Conservation (phyloP, 1,284 basidiomycete species). For the Ustilago esculenta region DNA sequence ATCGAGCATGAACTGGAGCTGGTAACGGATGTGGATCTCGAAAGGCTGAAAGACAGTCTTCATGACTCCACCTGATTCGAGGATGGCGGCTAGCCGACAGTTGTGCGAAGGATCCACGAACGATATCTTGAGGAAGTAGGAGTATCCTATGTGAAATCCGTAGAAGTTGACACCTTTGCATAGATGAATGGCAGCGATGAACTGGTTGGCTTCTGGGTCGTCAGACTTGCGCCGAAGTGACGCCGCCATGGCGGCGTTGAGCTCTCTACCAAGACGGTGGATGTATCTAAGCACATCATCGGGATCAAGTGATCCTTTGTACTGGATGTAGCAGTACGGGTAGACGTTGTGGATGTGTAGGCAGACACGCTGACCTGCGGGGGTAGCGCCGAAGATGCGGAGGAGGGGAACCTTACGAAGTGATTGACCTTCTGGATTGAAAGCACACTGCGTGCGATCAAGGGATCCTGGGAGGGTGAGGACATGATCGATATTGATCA, state of each 20-base stretch:
- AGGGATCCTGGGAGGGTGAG: conserved; percentile 39
- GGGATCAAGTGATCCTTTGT: conserved; percentile 65
- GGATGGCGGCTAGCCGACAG: conserved; percentile 54
- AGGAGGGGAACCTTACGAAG: conserved; percentile 76
- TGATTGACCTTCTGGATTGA: conserved; percentile 73
- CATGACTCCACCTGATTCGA: conserved; percentile 65
- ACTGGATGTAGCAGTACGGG: conserved; percentile 72
- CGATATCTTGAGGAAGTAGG: conserved; percentile 88
- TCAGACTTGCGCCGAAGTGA: conserved; percentile 47
- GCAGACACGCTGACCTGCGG: conserved; percentile 80
- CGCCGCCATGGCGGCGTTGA: conserved; percentile 71
- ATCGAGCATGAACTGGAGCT: conserved; percentile 93
- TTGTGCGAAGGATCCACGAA: conserved; percentile 72
- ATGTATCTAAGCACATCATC: conserved; percentile 76
- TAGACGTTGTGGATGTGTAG: conserved; percentile 82
- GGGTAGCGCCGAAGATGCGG: conserved; percentile 86
- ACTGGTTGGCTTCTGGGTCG: conserved; percentile 39
- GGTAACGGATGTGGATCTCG: conserved; percentile 88
- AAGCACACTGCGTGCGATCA: conserved; percentile 55
- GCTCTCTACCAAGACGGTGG: conserved; percentile 74
- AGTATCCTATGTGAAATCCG: conserved; percentile 86
- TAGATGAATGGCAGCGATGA: conserved; percentile 73
- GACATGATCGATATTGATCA: conserved; percentile 62
- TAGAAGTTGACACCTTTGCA: conserved; percentile 97
- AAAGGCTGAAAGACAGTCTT: conserved; percentile 74